Evolutionary conservation across 495 filamentous ascomycete genomes (phyloP).

Genomic region (Lichina pygmaea): DNA sequence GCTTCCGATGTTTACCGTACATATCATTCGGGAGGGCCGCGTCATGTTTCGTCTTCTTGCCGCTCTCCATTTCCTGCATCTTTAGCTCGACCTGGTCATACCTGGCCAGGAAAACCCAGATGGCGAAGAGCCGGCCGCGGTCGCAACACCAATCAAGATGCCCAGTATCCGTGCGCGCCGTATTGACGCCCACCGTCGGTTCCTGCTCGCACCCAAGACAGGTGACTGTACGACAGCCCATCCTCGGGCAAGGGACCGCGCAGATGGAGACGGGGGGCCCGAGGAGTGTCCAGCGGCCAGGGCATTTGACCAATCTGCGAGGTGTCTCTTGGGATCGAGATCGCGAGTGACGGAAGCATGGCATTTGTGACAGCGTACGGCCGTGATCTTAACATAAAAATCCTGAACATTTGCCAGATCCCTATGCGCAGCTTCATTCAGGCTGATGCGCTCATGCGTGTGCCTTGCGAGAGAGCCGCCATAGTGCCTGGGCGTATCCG

Average conservation of each 20-base stretch:
- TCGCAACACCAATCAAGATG: neutral
- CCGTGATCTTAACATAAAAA: neutral
- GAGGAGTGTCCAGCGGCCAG: neutral
- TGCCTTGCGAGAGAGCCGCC: too few relatives aligned
- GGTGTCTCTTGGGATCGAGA: neutral
- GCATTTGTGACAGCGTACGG: neutral
- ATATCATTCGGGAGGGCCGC: too few relatives aligned
- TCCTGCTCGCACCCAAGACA: constrained; percentile 1
- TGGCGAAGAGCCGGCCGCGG: neutral
- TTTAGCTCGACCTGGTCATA: neutral
- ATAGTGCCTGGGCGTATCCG: too few relatives aligned
- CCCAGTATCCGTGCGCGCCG: neutral
- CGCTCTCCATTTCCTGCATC: neutral
- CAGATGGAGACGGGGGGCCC: neutral
- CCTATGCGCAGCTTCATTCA: neutral
- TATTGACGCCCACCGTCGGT: neutral
- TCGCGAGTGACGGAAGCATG: neutral
- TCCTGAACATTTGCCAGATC: neutral
- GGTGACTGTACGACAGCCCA: neutral
- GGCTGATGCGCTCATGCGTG: neutral
- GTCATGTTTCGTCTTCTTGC: neutral
- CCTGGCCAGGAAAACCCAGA: neutral
- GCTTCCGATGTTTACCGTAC: neutral
- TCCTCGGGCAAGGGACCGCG: neutral
- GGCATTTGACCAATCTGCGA: neutral